Percentiles rank a stretch among this genome's conserved stretches.
phyloP scores from a whole-genome alignment of 768 basidiomycete species.

The Pleurotus eryngii region DNA sequence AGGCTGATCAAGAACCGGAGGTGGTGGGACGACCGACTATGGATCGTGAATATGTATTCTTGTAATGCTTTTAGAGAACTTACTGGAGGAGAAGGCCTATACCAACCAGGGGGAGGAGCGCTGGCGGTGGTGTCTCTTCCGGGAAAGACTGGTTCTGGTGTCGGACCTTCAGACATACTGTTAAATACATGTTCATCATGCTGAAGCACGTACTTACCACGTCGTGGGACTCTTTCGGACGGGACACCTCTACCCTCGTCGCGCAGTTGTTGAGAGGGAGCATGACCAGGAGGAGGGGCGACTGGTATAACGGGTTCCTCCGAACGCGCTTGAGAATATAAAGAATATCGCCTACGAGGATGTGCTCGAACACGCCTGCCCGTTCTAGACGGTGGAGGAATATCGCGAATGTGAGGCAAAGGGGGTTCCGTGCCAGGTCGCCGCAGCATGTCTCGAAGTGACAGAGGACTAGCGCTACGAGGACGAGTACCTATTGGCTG shows the following conservation, averaged over 20 bases:
- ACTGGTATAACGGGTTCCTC: slow-evolving; percentile 7
- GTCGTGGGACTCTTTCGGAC: not conserved
- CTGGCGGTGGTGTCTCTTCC: too few relatives aligned
- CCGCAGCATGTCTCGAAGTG: slow-evolving; percentile 23
- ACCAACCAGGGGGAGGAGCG: too few relatives aligned
- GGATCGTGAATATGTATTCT: slow-evolving; percentile 14
- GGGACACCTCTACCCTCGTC: not conserved
- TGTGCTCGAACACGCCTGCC: not conserved
- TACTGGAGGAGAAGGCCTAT: slow-evolving; percentile 10
- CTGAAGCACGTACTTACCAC: not conserved
- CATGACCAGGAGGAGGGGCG: not conserved
- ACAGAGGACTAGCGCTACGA: slow-evolving; percentile 35
- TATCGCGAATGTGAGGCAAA: slow-evolving; percentile 5
- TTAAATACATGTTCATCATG: not conserved
- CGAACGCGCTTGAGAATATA: not conserved
- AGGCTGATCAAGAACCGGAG: slow-evolving; percentile 19
- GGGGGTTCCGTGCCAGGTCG: slow-evolving; percentile 28
- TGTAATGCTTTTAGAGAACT: not conserved
- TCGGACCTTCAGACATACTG: slow-evolving; percentile 9
- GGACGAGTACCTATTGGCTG: slow-evolving; percentile 38
- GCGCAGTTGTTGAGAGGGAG: not conserved
- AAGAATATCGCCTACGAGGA: not conserved
- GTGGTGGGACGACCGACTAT: slow-evolving; percentile 20
- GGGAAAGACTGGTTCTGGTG: slow-evolving; percentile 21
- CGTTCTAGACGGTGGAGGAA: not conserved